phyloP scores from a whole-genome alignment of 139 green algal species.

The Eudorina sp. region DNA sequence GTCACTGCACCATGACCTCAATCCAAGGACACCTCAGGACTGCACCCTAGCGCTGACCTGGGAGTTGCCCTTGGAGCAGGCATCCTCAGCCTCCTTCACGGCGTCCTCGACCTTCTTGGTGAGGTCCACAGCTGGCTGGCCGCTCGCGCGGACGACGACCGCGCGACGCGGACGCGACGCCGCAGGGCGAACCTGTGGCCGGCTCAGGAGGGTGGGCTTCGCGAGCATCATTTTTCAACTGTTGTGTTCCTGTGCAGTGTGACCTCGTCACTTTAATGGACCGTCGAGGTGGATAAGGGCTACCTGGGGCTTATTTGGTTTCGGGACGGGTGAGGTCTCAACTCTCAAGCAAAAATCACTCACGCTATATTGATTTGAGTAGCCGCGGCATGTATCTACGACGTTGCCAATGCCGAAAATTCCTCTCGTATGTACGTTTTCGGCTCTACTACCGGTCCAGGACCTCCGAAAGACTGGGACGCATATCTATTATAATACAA shows the following conservation, averaged over 20 bases:
- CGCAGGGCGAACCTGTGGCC: slow-evolving; percentile 32
- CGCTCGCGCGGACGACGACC: slow-evolving; percentile 43
- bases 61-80: slow-evolving; percentile 43
- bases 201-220: slow-evolving; percentile 37
- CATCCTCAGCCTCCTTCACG: slow-evolving; percentile 55
- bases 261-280: slow-evolving; percentile 8
- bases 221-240: slow-evolving; percentile 33
- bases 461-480: no score
- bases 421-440: no score
- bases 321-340: no score
- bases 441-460: no score
- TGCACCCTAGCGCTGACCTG: slow-evolving; percentile 38
- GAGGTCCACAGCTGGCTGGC: slow-evolving; percentile 40
- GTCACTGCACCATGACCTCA: no score
- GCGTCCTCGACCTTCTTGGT: slow-evolving; percentile 46
- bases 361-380: no score
- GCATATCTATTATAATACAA: no score
- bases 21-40: no score
- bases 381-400: no score
- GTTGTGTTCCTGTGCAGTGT: neutral
- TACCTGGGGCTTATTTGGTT: slow-evolving; percentile 6
- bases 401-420: no score
- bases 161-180: slow-evolving; percentile 29
- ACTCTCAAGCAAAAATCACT: no score
- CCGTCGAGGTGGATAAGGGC: neutral